A percentile compares a stretch with the other conserved stretches of the same genome.
phyloP scores from a whole-genome alignment of 2,329 filamentous ascomycete species.

The Xylariaceae sp. region DNA sequence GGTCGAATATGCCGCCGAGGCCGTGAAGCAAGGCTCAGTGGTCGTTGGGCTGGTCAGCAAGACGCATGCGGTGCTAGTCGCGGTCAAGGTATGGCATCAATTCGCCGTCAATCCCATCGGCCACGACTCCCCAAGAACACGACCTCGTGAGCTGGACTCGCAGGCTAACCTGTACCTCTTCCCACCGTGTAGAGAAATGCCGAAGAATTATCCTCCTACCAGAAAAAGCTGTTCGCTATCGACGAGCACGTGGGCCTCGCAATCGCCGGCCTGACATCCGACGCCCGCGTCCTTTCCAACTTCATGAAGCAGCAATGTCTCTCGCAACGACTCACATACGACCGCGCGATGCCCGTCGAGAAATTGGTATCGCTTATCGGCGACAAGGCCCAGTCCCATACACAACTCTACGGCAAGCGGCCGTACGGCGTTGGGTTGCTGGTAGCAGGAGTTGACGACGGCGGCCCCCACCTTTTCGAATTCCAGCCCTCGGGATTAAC shows the following conservation, averaged over 20 bases:
- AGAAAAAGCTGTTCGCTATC: constrained; percentile 97
- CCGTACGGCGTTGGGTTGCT: constrained; percentile 93
- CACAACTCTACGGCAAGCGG: constrained; percentile 92
- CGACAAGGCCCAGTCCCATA: constrained; percentile 96
- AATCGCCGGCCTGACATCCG: constrained; percentile 93
- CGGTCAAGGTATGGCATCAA: constrained; percentile 73
- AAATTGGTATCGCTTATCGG: constrained; percentile 88
- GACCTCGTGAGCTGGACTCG: neutral
- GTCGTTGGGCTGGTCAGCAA: constrained; percentile 97
- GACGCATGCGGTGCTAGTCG: constrained; percentile 92
- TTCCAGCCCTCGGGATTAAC: constrained; percentile 96
- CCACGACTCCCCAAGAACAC: neutral
- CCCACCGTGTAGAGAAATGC: constrained; percentile 71
- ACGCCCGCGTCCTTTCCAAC: constrained; percentile 98
- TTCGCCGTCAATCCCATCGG: neutral
- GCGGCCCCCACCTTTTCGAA: constrained; percentile 93
- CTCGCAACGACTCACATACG: constrained; percentile 91
- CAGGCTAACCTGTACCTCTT: constrained; percentile 1
- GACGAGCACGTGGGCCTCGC: constrained; percentile 94
- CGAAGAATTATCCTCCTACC: constrained; percentile 98
- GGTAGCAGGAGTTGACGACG: constrained; percentile 89
- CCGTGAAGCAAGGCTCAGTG: constrained; percentile 97
- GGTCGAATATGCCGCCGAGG: constrained; percentile 97
- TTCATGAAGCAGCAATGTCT: constrained; percentile 99
- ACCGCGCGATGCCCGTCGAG: constrained; percentile 84